phyloP scores from a whole-genome alignment of 2,329 filamentous ascomycete species.

The Trichoderma atroviride region DNA sequence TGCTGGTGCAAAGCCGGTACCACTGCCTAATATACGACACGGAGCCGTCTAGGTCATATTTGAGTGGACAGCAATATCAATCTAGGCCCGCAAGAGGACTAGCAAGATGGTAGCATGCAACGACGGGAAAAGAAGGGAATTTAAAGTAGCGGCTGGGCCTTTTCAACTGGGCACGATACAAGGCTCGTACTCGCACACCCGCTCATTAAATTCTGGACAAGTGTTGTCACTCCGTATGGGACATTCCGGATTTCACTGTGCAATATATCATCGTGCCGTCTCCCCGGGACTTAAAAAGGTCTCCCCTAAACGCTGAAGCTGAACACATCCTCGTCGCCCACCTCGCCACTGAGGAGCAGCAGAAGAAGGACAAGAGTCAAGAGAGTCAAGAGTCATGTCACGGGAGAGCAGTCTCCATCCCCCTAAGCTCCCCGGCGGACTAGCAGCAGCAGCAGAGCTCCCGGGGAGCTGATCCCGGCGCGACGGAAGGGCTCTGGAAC shows the following conservation, averaged over 20 bases:
- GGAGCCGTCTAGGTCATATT: not conserved
- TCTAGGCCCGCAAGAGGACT: constrained; percentile 4
- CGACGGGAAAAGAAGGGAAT: constrained; percentile 21
- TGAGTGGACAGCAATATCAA: not conserved
- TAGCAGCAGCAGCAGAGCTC: not conserved
- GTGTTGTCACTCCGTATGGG: not conserved
- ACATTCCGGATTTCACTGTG: not conserved
- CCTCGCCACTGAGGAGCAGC: not conserved
- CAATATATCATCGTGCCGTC: not conserved
- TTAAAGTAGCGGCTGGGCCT: constrained; percentile 14
- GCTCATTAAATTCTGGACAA: not conserved
- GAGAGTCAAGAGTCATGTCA: not conserved
- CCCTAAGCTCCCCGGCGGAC: constrained; percentile 6
- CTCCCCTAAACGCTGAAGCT: not conserved
- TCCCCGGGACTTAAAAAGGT: constrained; percentile 9
- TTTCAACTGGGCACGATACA: not conserved
- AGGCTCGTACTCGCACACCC: not conserved
- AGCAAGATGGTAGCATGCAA: not conserved
- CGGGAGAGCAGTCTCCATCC: not conserved
- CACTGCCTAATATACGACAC: not conserved
- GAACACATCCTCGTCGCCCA: not conserved
- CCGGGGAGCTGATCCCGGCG: constrained; percentile 24
- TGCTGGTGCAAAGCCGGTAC: constrained; percentile 1
- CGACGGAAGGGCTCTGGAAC: constrained; percentile 21
- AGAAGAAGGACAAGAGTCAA: not conserved